Percentiles rank a stretch among this genome's conserved stretches.
phyloP scores from a whole-genome alignment of 2,329 filamentous ascomycete genomes.

The Pseudogymnoascus sp. region DNA sequence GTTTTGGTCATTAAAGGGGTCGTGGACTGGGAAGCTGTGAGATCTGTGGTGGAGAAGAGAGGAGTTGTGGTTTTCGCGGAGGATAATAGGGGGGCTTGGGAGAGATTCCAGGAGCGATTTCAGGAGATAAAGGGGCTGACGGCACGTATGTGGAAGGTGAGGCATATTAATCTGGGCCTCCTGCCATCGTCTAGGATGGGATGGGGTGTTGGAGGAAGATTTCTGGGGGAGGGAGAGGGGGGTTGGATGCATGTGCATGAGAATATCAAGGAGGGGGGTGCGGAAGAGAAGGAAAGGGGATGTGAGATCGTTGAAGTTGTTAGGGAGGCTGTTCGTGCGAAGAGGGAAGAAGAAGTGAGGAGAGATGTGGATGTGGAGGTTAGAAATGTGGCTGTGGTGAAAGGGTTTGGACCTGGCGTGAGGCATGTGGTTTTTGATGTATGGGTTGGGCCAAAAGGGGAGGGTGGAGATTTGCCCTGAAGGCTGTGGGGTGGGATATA shows the following conservation, averaged over 20 bases:
- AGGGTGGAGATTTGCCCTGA: not conserved
- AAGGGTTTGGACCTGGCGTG: constrained; percentile 62
- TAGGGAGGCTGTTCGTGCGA: constrained; percentile 14
- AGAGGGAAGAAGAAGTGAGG: constrained; percentile 10
- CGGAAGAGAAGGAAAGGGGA: constrained; percentile 21
- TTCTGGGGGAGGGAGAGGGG: constrained; percentile 31
- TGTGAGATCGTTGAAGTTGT: constrained; percentile 14
- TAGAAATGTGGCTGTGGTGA: constrained; percentile 57
- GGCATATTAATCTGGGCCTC: constrained; percentile 59
- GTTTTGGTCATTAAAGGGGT: constrained; percentile 45
- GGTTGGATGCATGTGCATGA: constrained; percentile 61
- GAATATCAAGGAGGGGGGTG: constrained; percentile 48
- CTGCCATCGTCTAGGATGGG: constrained; percentile 49
- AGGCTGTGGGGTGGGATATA: not conserved
- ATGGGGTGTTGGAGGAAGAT: constrained; percentile 46
- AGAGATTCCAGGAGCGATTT: constrained; percentile 20
- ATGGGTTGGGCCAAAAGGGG: constrained; percentile 22
- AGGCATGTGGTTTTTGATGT: constrained; percentile 67
- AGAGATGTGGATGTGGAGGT: constrained; percentile 28
- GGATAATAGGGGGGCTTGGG: constrained; percentile 48
- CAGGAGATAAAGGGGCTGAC: constrained; percentile 6
- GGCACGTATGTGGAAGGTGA: constrained; percentile 27
- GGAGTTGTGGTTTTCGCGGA: constrained; percentile 63
- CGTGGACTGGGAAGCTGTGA: constrained; percentile 34
- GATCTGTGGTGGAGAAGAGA: constrained; percentile 35